Conservation (phyloP, 2,329 filamentous ascomycete genomes). For the Huntiella omanensis region DNA sequence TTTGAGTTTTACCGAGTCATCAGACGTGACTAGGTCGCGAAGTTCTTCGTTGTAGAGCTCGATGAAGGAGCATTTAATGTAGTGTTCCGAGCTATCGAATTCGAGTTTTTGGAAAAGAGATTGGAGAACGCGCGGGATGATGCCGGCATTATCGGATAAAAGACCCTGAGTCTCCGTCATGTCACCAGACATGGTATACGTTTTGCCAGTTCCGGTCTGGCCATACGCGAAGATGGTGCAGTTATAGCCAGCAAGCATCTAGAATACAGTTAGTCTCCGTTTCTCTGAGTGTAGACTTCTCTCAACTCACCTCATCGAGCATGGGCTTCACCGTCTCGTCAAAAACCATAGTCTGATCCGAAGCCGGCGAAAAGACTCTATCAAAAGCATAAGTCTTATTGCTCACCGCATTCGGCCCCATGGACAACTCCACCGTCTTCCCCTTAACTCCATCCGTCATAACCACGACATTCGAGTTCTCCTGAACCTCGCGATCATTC, state of each 20-base stretch:
- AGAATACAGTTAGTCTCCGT: neutral
- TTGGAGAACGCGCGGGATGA: slow-evolving; percentile 81
- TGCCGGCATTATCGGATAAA: slow-evolving; percentile 78
- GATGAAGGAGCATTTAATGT: slow-evolving; percentile 95
- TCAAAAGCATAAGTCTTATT: slow-evolving; percentile 97
- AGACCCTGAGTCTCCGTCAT: slow-evolving; percentile 77
- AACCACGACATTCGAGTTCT: slow-evolving; percentile 89
- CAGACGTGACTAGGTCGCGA: slow-evolving; percentile 65
- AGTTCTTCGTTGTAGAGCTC: slow-evolving; percentile 97
- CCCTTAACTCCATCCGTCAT: slow-evolving; percentile 76
- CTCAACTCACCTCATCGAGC: slow-evolving; percentile 56
- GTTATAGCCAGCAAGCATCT: slow-evolving; percentile 91
- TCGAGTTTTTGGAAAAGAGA: slow-evolving; percentile 75
- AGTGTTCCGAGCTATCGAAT: slow-evolving; percentile 58
- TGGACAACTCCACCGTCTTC: slow-evolving; percentile 65
- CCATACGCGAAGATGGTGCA: slow-evolving; percentile 98
- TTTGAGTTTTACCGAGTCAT: slow-evolving; percentile 75
- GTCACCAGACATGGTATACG: slow-evolving; percentile 98
- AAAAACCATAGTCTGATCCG: slow-evolving; percentile 84
- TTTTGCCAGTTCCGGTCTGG: slow-evolving; percentile 95
- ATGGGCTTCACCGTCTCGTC: slow-evolving; percentile 92
- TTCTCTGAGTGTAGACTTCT: neutral
- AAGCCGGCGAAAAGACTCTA: slow-evolving; percentile 87
- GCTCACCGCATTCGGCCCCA: slow-evolving; percentile 80
- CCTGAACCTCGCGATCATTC: slow-evolving; percentile 77